phyloP scores from a whole-genome alignment of 345 rosid species.

The Rhodamnia rubescens region DNA sequence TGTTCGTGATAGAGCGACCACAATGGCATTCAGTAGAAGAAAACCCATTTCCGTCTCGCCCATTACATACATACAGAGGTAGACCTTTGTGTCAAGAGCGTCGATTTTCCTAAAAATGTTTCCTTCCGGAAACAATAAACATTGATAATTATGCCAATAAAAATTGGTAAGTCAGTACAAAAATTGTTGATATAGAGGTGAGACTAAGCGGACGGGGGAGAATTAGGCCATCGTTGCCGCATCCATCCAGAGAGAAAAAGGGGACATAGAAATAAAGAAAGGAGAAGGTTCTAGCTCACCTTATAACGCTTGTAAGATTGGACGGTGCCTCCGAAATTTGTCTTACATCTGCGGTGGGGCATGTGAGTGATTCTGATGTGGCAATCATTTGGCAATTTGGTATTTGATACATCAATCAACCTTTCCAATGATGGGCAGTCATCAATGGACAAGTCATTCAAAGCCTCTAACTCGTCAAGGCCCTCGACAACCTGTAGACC shows the following conservation, averaged over 20 bases:
- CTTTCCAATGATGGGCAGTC: background rate
- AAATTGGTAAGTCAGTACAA: no score
- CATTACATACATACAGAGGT: no score
- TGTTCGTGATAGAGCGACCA: no score
- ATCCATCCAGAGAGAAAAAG: background rate
- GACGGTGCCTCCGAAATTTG: background rate
- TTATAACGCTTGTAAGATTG: background rate
- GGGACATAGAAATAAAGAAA: background rate
- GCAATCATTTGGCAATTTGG: background rate
- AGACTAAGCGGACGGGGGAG: background rate
- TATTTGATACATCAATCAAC: rapidly evolving
- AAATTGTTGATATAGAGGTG: background rate
- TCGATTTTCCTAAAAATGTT: no score
- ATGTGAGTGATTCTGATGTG: no score
- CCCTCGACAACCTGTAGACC: background rate
- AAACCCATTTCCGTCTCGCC: no score
- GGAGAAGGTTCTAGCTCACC: background rate
- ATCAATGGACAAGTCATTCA: rapidly evolving
- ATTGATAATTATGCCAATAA: no score
- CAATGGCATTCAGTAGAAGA: no score
- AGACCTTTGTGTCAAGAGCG: no score
- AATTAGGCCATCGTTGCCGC: background rate
- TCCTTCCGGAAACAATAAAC: background rate
- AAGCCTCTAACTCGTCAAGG: background rate
- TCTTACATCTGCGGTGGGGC: no score